Base-by-base conservation (phyloP, 305 asterid genomes). In the Plantago rigida region DNA sequence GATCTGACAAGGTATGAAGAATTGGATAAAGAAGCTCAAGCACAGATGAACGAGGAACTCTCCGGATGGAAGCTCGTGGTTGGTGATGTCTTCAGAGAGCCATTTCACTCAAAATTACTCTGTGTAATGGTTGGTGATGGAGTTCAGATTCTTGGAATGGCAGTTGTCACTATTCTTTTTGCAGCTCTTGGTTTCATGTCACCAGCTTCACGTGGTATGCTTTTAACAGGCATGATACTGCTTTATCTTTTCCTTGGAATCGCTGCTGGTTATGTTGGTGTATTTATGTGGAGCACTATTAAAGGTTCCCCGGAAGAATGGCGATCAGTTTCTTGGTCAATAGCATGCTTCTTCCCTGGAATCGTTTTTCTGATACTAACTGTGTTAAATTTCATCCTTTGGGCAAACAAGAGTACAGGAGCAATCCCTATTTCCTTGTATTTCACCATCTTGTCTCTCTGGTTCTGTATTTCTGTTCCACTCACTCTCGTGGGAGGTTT, bases 41-140 rank as follows among this genome's bases (percentile, higher is more conserved):
- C 82, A 5, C 87, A 78, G 63, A 81, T 81, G 84, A 74, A 81
- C 3, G 87, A 78, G 63, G 87, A 81, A 60, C 82, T 78, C 22
- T 78, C 84, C 0, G 87, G 87, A 54, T 81, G 87, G 87, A 78
- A 81, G 64, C 82, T 81, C 17, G 87, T 81, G 28, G 87, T 78
- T 47, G 84, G 84, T 24, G 87, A 81, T 47, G 82, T 78, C 47
- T 81, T 81, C 62, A 66, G 87, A 64, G 87, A 76, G 72, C 87
- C 87, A 42, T 67, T 39, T 39, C 63, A 74, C 47, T 55, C 84
- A 5, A 78, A 70, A 56, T 51, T 81, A 63, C 75, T 81, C 0
- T 78, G 81, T 44, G 79, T 81, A 42, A 81, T 81, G 84, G 66
- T 81, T 3, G 87, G 79, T 48, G 80, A 81, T 51, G 87, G 87